These are phyloP conservation scores for Phalaenopsis hybrid DNA, from an alignment of 116 monocot species.

Conservation along the genomic window DNA sequence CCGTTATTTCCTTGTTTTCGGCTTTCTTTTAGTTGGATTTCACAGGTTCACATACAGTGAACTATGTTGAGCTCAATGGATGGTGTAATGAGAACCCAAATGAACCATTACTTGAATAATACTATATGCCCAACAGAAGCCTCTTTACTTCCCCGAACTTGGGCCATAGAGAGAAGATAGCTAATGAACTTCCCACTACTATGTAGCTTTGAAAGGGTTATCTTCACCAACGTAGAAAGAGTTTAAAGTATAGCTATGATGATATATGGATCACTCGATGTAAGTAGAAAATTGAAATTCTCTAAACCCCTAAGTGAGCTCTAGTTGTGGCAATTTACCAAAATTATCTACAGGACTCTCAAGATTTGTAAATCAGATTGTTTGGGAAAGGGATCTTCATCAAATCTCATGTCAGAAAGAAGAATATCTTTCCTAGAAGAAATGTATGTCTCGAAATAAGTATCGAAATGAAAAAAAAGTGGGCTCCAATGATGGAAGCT, in stretches of 20 bases:
- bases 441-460: slow-evolving; percentile 86
- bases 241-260: slow-evolving; percentile 81
- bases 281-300: slow-evolving; percentile 86
- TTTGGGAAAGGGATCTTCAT: slow-evolving; percentile 80
- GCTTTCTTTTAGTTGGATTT: no score
- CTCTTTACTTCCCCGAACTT: slow-evolving; percentile 99
- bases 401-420: slow-evolving; percentile 63
- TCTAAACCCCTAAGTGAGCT: slow-evolving; percentile 86
- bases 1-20: no score
- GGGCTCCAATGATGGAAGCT: slow-evolving; percentile 98
- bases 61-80: no score
- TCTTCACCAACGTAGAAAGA: slow-evolving; percentile 78
- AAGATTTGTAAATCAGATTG: slow-evolving; percentile 76
- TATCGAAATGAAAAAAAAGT: slow-evolving; percentile 94
- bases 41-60: no score
- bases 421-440: slow-evolving; percentile 81
- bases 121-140: no score
- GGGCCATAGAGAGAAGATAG: slow-evolving; percentile 90
- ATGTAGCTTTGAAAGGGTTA: slow-evolving; percentile 96
- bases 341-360: slow-evolving; percentile 92
- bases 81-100: no score
- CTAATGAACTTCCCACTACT: slow-evolving; percentile 77
- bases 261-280: slow-evolving; percentile 95
- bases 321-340: slow-evolving; percentile 93
- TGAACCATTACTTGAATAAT: no score